phyloP scores from a whole-genome alignment of 768 basidiomycete species.

The Mrakia blollopis region DNA sequence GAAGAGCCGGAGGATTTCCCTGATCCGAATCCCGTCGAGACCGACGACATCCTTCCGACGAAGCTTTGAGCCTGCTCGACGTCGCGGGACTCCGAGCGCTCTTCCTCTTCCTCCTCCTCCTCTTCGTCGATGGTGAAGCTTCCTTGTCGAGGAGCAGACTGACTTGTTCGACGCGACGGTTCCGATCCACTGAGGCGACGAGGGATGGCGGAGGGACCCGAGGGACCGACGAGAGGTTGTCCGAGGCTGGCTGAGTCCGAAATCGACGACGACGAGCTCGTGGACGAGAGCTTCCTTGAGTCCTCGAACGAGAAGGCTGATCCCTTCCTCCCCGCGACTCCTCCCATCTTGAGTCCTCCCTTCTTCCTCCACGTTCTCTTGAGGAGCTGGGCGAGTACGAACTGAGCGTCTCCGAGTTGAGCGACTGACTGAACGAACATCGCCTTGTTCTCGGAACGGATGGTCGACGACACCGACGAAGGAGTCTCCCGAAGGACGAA shows the following conservation, averaged over 20 bases:
- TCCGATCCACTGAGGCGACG: slow-evolving; percentile 3
- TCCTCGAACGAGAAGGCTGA: neutral
- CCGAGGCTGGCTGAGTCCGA: slow-evolving; percentile 1
- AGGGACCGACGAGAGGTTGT: neutral
- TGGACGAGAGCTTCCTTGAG: neutral
- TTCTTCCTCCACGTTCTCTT: slow-evolving; percentile 28
- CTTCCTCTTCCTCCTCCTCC: slow-evolving; percentile 17
- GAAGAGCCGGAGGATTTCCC: neutral
- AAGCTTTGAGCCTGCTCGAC: neutral
- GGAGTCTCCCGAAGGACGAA: neutral
- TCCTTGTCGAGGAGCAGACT: slow-evolving; percentile 4
- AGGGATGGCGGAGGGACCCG: neutral
- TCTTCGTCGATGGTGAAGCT: slow-evolving; percentile 17
- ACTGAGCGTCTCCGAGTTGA: slow-evolving; percentile 30
- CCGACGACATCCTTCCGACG: neutral
- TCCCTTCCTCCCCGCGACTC: neutral
- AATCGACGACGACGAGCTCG: neutral
- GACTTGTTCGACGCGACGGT: slow-evolving; percentile 5
- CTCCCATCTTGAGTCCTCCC: neutral
- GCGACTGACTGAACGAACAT: slow-evolving; percentile 11
- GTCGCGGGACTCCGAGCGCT: neutral
- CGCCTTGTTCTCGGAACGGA: slow-evolving; percentile 6
- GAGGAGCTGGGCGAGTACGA: slow-evolving; percentile 26
- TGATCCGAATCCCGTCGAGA: neutral
- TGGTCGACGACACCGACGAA: neutral